Conservation (phyloP, 352 stramenopile genomes). For the Globisporangium iwayamae region DNA sequence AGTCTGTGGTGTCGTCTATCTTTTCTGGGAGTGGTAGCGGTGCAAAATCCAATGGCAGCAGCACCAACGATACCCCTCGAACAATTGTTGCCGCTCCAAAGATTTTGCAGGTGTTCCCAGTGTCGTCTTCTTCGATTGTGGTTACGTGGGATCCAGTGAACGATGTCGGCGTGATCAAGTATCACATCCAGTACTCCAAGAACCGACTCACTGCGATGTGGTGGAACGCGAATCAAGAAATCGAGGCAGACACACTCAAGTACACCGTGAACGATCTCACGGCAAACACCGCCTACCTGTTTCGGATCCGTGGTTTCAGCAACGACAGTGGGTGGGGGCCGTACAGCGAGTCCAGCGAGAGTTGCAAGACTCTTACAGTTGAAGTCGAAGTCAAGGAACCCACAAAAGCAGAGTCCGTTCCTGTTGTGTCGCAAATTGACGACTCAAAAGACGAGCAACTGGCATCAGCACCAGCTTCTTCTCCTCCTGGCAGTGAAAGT, state of each 20-base stretch:
- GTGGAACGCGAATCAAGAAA: slow-evolving; percentile 72
- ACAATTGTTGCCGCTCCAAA: slow-evolving; percentile 33
- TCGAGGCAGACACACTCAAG: slow-evolving; percentile 48
- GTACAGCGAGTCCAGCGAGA: slow-evolving; percentile 69
- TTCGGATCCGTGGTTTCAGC: slow-evolving; percentile 61
- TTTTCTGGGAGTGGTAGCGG: slow-evolving; percentile 35
- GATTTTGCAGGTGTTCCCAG: slow-evolving; percentile 51
- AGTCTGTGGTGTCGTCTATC: slow-evolving; percentile 62
- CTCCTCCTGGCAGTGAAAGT: not conserved
- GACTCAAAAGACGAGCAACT: slow-evolving; percentile 8
- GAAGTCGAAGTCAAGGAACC: slow-evolving; percentile 11
- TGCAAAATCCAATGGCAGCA: slow-evolving; percentile 21
- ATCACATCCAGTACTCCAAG: slow-evolving; percentile 82
- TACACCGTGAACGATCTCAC: slow-evolving; percentile 53
- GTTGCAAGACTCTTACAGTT: slow-evolving; percentile 42
- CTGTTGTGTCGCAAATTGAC: slow-evolving; percentile 3
- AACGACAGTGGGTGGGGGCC: slow-evolving; percentile 60
- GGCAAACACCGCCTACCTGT: slow-evolving; percentile 62
- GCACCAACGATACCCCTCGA: slow-evolving; percentile 10
- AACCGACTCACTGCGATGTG: slow-evolving; percentile 77
- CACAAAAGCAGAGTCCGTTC: slow-evolving; percentile 3
- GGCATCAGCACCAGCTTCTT: slow-evolving; percentile 1
- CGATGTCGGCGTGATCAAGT: slow-evolving; percentile 54
- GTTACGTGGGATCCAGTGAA: slow-evolving; percentile 73
- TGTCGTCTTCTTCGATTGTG: slow-evolving; percentile 56